Conservation (phyloP, 306 rosid genomes). For the Pyrus pyrifolia region DNA sequence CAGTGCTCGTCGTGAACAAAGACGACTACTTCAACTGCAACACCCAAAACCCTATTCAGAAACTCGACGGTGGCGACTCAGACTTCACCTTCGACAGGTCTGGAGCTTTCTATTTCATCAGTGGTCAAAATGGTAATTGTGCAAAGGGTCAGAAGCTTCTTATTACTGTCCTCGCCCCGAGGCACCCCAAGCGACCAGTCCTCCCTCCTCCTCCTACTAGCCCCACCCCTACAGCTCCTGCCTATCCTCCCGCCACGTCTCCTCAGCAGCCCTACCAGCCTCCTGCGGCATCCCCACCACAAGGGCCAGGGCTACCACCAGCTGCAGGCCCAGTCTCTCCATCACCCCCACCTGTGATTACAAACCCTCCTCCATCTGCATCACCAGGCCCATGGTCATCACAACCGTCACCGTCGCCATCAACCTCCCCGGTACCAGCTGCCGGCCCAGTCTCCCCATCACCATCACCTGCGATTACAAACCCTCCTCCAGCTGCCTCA, state of each 20-base stretch:
- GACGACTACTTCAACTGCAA: slow-evolving; percentile 56
- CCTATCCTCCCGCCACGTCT: background rate
- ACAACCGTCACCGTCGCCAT: background rate
- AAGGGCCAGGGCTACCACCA: background rate
- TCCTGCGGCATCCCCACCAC: background rate
- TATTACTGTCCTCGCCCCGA: slow-evolving; percentile 49
- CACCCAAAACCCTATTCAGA: slow-evolving; percentile 54
- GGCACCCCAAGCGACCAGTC: background rate
- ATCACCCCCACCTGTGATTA: slow-evolving; percentile 11
- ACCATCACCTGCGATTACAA: slow-evolving; percentile 2
- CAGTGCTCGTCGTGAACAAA: slow-evolving; percentile 67
- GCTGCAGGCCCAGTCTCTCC: background rate
- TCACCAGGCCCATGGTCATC: background rate
- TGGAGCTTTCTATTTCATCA: slow-evolving; percentile 66
- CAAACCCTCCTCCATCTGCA: background rate
- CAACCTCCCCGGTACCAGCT: background rate
- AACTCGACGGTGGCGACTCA: slow-evolving; percentile 56
- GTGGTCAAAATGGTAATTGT: slow-evolving; percentile 55
- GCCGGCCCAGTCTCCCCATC: background rate
- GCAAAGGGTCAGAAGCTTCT: slow-evolving; percentile 62
- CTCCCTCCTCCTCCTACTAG: slow-evolving; percentile 8
- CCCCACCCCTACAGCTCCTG: background rate
- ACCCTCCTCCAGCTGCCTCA: background rate
- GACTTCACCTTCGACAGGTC: slow-evolving; percentile 46
- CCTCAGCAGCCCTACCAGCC: background rate